These are phyloP conservation scores for Bonnemaisonia californica DNA, from an alignment of 31 red algal species.

Conservation along the genomic window DNA sequence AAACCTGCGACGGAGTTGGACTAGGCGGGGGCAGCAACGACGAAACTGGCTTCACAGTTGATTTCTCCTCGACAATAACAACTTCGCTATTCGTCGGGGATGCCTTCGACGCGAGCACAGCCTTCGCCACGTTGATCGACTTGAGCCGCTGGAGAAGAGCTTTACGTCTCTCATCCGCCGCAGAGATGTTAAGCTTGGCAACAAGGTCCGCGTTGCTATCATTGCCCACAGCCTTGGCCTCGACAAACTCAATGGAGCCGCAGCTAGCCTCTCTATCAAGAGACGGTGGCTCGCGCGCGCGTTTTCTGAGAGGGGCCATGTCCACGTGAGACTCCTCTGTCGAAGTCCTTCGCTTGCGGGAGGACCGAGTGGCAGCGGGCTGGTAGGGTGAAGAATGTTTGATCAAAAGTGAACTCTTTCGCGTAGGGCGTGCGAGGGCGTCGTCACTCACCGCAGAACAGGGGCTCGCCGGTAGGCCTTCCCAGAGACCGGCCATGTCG, in stretches of 20 bases:
- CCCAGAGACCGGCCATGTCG: conserved; percentile 26
- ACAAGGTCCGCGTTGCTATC: neutral
- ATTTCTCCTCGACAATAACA: neutral
- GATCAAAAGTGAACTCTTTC: neutral
- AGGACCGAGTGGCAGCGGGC: neutral
- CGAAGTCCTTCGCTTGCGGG: conserved; percentile 6
- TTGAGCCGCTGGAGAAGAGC: neutral
- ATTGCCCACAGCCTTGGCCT: neutral
- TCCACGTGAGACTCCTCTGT: no score
- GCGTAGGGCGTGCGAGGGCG: neutral
- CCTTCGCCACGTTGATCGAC: neutral
- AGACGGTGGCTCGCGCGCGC: neutral
- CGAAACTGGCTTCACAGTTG: neutral
- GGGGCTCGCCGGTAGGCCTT: conserved; percentile 47
- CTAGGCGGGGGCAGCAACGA: neutral
- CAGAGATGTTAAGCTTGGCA: neutral
- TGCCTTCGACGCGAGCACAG: neutral
- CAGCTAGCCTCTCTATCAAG: neutral
- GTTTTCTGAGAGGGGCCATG: neutral
- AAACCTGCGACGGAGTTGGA: neutral
- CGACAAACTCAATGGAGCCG: neutral
- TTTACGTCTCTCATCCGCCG: neutral
- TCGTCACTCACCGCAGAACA: conserved; percentile 53
- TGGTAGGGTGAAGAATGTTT: conserved; percentile 16
- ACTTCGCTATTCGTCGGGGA: neutral